Evolutionary conservation across 805 yeast genomes (phyloP).

Genomic region (Yamadazyma paraphyllophila): DNA sequence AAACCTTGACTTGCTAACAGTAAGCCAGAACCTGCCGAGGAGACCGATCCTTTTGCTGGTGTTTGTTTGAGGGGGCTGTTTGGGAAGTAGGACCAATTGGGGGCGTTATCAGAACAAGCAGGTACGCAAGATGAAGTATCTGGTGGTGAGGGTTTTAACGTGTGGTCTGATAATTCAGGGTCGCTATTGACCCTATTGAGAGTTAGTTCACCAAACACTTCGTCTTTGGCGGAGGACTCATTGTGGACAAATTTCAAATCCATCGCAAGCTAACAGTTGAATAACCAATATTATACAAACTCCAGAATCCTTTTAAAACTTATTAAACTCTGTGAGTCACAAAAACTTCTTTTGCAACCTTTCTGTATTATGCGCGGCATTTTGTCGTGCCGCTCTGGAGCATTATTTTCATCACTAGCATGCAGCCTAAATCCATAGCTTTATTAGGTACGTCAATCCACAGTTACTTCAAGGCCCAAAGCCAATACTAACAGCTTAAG

Average conservation of each 20-base stretch:
- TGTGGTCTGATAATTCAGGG: background rate
- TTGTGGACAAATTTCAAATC: background rate
- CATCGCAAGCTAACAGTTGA: background rate
- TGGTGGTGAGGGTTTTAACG: background rate
- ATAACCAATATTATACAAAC: background rate
- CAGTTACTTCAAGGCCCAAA: no score
- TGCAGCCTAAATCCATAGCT: conserved; percentile 43
- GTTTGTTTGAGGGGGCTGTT: background rate
- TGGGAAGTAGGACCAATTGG: conserved; percentile 5
- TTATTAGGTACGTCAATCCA: conserved; percentile 23
- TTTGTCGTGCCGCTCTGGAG: background rate
- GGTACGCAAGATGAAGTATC: conserved; percentile 7
- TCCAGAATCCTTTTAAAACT: background rate
- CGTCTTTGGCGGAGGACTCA: background rate
- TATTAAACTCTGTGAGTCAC: conserved; percentile 3
- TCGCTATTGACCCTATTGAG: conserved; percentile 10
- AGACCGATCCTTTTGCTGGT: background rate
- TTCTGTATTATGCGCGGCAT: background rate
- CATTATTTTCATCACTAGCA: conserved; percentile 13
- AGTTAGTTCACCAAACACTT: background rate
- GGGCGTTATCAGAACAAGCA: conserved; percentile 3
- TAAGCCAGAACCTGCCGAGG: conserved; percentile 18
- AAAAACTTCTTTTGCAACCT: conserved; percentile 5
- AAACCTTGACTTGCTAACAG: conserved; percentile 30
- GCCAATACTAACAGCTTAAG: conserved; percentile 25